Evolutionary conservation across 768 basidiomycete genomes (phyloP).

Genomic region (Lactifluus pinguis): DNA sequence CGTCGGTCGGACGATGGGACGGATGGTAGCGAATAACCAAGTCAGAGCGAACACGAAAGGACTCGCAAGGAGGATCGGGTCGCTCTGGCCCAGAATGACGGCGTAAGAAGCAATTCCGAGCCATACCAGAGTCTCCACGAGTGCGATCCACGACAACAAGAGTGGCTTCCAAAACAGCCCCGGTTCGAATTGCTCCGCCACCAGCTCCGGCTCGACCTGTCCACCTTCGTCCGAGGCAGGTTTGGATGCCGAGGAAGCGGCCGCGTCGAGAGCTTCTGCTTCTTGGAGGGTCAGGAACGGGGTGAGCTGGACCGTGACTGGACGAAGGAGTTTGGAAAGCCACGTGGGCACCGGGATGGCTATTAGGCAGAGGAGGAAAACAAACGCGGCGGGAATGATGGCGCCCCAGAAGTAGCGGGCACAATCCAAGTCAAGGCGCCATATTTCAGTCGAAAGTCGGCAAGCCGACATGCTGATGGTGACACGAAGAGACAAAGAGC

Average conservation of each 20-base stretch:
- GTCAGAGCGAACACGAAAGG: conserved; percentile 41
- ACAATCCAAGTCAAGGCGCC: conserved; percentile 37
- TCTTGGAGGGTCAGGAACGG: conserved; percentile 36
- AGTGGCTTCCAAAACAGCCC: conserved; percentile 51
- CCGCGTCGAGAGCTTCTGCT: conserved; percentile 15
- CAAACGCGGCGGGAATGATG: conserved; percentile 38
- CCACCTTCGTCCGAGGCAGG: not conserved
- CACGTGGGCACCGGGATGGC: conserved; percentile 16
- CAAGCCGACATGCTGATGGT: conserved; percentile 9
- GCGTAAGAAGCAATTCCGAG: conserved; percentile 48
- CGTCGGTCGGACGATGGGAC: conserved; percentile 43
- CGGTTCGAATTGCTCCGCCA: conserved; percentile 10
- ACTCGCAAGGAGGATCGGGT: conserved; percentile 30
- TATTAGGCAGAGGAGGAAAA: conserved; percentile 34
- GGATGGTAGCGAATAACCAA: conserved; percentile 60
- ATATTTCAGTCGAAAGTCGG: conserved; percentile 3
- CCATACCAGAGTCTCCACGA: conserved; percentile 51
- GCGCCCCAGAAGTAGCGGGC: conserved; percentile 45
- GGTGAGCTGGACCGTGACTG: conserved; percentile 26
- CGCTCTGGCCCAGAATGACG: conserved; percentile 28
- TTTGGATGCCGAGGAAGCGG: not conserved
- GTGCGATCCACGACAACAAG: conserved; percentile 46
- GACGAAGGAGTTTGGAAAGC: conserved; percentile 18
- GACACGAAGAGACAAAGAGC: not conserved
- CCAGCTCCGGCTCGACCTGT: conserved; percentile 6